A percentile compares a stretch with the other conserved stretches of the same genome.
These are phyloP conservation scores for Microsporum audouinii DNA, from an alignment of 2,329 filamentous ascomycete species.

Conservation along the genomic window DNA sequence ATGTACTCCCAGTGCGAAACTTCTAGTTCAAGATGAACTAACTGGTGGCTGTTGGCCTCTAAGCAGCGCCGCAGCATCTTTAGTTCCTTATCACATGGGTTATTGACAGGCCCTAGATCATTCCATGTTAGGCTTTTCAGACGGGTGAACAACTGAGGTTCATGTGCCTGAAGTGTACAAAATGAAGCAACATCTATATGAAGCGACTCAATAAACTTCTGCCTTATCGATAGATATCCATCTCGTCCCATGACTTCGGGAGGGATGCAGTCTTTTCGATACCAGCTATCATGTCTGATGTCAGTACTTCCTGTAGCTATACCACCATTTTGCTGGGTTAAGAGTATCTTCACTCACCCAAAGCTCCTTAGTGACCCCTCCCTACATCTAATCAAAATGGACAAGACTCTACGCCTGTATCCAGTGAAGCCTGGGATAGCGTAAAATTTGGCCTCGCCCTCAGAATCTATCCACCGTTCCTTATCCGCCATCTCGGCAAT, in stretches of 20 bases:
- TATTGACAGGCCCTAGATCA: too few relatives aligned
- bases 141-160: neutral
- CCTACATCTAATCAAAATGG: neutral
- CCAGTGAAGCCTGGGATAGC: neutral
- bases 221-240: neutral
- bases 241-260: neutral
- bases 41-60: neutral
- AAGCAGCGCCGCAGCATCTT: neutral
- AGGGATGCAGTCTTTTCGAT: neutral
- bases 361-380: neutral
- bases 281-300: neutral
- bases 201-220: neutral
- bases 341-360: neutral
- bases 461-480: neutral
- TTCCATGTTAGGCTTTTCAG: neutral
- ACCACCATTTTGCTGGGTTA: neutral
- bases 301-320: neutral
- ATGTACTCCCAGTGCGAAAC: too few relatives aligned
- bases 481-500: neutral
- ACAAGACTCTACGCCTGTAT: neutral
- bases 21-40: neutral
- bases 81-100: neutral
- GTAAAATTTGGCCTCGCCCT: neutral
- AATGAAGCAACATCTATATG: neutral
- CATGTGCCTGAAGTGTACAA: neutral